A percentile compares a stretch with the other conserved stretches of the same genome.
Conservation (phyloP, 495 filamentous ascomycete genomes). For the Talaromyces adpressus region DNA sequence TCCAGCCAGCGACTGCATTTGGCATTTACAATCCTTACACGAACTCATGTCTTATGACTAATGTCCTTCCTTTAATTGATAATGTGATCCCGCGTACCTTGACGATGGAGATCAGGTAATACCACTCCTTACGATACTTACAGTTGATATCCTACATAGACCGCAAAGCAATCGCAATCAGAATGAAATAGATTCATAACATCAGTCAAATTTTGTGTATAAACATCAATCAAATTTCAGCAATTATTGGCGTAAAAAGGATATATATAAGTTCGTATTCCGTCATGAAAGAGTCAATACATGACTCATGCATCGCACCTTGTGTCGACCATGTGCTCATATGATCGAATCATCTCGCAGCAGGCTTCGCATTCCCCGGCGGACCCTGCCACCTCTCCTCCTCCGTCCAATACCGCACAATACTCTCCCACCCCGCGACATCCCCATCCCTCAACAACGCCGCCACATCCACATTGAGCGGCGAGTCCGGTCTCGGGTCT, state of each 20-base stretch:
- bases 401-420: conserved; percentile 74
- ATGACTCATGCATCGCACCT: background rate
- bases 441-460: conserved; percentile 71
- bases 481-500: conserved; percentile 71
- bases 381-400: conserved; percentile 38
- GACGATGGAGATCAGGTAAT: background rate
- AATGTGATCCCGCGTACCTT: background rate
- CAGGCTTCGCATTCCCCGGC: conserved; percentile 3
- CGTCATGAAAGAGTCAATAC: background rate
- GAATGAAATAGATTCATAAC: background rate
- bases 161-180: background rate
- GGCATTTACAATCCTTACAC: conserved; percentile 5
- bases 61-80: conserved; percentile 1
- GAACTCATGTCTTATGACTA: background rate
- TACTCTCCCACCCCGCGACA: conserved; percentile 62
- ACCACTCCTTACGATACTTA: background rate
- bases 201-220: background rate
- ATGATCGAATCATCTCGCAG: conserved; percentile 1
- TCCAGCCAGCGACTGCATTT: background rate
- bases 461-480: conserved; percentile 86
- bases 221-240: background rate
- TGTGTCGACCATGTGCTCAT: no score
- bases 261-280: conserved; percentile 4
- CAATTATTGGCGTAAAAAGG: background rate
- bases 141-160: background rate